Evolutionary conservation across 2,329 filamentous ascomycete species (phyloP).

Genomic region (Epichloe sp.): DNA sequence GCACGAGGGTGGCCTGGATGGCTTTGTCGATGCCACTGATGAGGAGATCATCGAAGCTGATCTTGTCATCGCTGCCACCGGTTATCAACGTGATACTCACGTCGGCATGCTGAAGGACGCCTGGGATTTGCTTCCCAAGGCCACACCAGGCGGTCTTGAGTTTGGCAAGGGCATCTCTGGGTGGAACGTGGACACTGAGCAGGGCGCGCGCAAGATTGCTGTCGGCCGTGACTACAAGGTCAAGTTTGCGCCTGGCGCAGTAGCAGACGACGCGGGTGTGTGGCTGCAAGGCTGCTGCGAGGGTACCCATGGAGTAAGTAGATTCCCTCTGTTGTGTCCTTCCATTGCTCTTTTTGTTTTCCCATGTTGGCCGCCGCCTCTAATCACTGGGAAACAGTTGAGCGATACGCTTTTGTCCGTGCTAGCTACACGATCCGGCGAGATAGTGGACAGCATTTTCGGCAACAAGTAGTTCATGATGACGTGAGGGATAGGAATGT

Average conservation of each 20-base stretch:
- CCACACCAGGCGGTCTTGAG: slow-evolving; percentile 15
- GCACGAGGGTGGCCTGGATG: slow-evolving; percentile 26
- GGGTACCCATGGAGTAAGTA: slow-evolving; percentile 75
- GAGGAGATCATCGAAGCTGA: slow-evolving; percentile 63
- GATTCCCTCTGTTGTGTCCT: neutral
- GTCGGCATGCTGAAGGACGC: slow-evolving; percentile 60
- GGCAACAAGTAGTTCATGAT: slow-evolving; percentile 5
- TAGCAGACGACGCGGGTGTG: slow-evolving; percentile 63
- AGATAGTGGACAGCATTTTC: slow-evolving; percentile 68
- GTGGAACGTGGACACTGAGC: slow-evolving; percentile 27
- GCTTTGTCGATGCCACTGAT: slow-evolving; percentile 21
- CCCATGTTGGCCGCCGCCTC: slow-evolving; percentile 9
- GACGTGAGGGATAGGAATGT: neutral
- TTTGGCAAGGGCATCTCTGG: slow-evolving; percentile 24
- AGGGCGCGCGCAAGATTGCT: slow-evolving; percentile 38
- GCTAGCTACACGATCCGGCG: slow-evolving; percentile 59
- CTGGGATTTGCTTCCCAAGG: slow-evolving; percentile 49
- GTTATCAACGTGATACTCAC: slow-evolving; percentile 69
- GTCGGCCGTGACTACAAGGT: slow-evolving; percentile 72
- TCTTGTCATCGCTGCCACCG: slow-evolving; percentile 74
- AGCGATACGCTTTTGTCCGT: slow-evolving; percentile 75
- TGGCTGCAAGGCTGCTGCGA: slow-evolving; percentile 95
- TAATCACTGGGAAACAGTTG: slow-evolving; percentile 32
- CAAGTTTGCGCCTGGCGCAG: slow-evolving; percentile 51
- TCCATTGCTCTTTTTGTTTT: neutral